A percentile compares a stretch with the other conserved stretches of the same genome.
Evolutionary conservation across 139 green algal genomes (phyloP).

Genomic region (Chlamydomonas schloesseri): DNA sequence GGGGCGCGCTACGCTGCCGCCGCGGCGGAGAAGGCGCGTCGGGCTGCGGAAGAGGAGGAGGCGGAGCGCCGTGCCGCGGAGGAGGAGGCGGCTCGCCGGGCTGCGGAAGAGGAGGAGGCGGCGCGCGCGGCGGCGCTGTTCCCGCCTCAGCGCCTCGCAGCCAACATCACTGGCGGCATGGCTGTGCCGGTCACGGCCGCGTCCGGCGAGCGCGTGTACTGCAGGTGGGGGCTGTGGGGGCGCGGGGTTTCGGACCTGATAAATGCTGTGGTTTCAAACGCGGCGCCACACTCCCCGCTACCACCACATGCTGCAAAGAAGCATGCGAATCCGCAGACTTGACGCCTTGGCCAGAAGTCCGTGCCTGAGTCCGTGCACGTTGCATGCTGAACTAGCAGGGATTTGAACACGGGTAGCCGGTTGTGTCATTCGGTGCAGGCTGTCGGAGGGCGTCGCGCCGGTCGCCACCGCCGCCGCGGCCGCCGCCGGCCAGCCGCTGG

Average conservation of each 20-base stretch:
- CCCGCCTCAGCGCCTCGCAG: slow-evolving; percentile 22
- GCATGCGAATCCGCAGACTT: too few species aligned
- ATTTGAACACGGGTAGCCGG: too few species aligned
- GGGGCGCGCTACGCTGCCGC: background rate
- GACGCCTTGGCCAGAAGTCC: too few species aligned
- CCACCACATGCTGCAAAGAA: too few species aligned
- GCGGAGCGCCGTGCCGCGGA: background rate
- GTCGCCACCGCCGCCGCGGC: background rate
- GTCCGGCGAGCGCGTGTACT: slow-evolving; percentile 41
- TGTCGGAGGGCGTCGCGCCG: too few species aligned
- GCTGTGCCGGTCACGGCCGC: slow-evolving; percentile 3
- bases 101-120: background rate
- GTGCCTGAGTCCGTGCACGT: too few species aligned
- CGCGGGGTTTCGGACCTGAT: too few species aligned
- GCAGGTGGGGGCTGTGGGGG: background rate
- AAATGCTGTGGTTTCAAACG: too few species aligned
- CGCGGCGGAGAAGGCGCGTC: background rate
- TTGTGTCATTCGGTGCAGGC: too few species aligned
- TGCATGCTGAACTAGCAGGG: too few species aligned
- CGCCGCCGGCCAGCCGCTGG: background rate
- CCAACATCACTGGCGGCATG: background rate
- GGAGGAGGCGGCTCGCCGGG: background rate
- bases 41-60: background rate
- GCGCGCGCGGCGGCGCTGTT: background rate
- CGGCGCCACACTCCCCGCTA: too few species aligned